Base-by-base conservation (phyloP, 306 rosid genomes). In the Acacia confusa region DNA sequence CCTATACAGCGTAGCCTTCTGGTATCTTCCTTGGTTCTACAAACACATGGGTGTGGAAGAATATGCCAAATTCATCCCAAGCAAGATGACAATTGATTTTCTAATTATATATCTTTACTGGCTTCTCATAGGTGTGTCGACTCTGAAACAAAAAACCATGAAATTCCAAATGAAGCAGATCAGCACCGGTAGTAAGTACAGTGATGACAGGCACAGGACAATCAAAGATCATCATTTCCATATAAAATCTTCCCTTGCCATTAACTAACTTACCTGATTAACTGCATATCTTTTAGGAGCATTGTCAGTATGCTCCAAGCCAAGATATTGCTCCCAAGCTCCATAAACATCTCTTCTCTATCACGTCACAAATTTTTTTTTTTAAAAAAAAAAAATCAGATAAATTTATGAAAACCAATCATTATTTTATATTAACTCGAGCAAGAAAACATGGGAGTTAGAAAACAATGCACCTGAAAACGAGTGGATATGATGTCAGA, bases 271-370 rank as follows among this genome's bases (percentile, higher is more conserved):
- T 40, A 91, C 97, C 97, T 91, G 97, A 72, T 90, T 93, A 20
- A 85, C 92, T 16, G 97, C 85, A 72, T 89, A 90, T 85, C 97
- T 90, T 80, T 93, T 90, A 45, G 97, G 93, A 79, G 97, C 88
- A 78, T 83, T 91, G 83, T 93, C 97, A 75, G 92, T 82, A 79
- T 93, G 97, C 86, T 91, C 97, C 88, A 93, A 82, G 53, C 97
- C 97, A 84, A 93, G 97, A 89, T 91, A 93, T 74, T 90, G 97
- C 88, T 93, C 97, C 97, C 97, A 93, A 50, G 97, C 97, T 84
- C 97, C 94, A 74, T 93, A 93, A 79, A 93, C 97, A 78, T 93
- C 97, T 82, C 97, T 89, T 88, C 97, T 89, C 97, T 93, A 70
- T 72, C 25, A 82, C 52, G 76, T 41, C 20, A 76, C 45, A 72